Percentiles rank a stretch among this genome's conserved stretches.
Conservation (phyloP, 441 rosid species). For the Brassica balearica region DNA sequence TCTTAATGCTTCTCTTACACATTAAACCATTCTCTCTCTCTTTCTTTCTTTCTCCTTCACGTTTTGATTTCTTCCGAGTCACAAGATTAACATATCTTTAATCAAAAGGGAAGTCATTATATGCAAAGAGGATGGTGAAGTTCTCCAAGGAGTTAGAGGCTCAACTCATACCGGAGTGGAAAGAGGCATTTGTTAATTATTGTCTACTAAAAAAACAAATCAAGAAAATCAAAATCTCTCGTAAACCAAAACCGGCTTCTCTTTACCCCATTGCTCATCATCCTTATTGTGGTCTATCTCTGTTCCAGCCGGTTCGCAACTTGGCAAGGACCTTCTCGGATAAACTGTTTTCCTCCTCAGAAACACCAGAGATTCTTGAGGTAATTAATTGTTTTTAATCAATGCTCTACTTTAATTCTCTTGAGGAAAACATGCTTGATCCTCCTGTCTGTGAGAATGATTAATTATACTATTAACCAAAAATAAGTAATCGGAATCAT, state of each 20-base stretch:
- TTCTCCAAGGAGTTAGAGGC: conserved; percentile 97
- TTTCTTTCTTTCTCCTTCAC: conserved; percentile 7
- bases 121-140: conserved; percentile 75
- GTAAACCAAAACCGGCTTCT: conserved; percentile 50
- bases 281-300: conserved; percentile 55
- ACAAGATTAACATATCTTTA: not conserved
- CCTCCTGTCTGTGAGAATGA: conserved; percentile 7
- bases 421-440: conserved; percentile 18
- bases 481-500: not conserved
- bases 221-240: conserved; percentile 72
- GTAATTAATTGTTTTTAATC: conserved; percentile 42
- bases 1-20: conserved; percentile 39
- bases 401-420: not conserved
- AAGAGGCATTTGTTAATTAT: conserved; percentile 91
- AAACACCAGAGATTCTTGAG: conserved; percentile 62
- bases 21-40: not conserved
- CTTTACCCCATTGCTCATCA: conserved; percentile 41
- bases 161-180: conserved; percentile 98
- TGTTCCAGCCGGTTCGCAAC: conserved; percentile 60
- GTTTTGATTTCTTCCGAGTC: conserved; percentile 29
- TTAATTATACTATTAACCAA: not conserved
- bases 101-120: conserved; percentile 16
- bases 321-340: conserved; percentile 44
- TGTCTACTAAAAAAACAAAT: conserved; percentile 88
- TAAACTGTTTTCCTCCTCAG: conserved; percentile 32